Conservation (phyloP, 164 flowering plant genomes). For the Hamamelis virginiana region DNA sequence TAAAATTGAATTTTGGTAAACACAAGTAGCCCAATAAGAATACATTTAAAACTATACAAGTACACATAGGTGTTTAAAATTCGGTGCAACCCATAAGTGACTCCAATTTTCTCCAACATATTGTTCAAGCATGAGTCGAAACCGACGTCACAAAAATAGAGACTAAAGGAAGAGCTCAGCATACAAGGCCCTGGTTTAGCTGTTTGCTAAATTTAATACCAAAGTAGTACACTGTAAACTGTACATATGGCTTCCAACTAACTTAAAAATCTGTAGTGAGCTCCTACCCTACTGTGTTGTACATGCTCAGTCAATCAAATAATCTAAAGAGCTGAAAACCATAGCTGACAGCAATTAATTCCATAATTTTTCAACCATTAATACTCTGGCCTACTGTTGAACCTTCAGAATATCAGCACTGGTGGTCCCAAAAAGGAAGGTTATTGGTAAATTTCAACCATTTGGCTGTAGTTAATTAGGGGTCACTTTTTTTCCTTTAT, state of each 20-base stretch:
- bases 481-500: not conserved
- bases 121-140: too few species aligned
- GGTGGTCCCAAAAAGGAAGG: conserved; percentile 7
- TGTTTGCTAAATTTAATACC: not conserved
- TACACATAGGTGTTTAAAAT: too few species aligned
- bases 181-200: not conserved
- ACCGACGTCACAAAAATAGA: too few species aligned
- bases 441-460: not conserved
- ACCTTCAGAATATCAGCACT: not conserved
- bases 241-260: not conserved
- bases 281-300: not conserved
- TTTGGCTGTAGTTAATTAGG: not conserved
- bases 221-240: not conserved
- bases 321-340: not conserved
- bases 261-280: not conserved
- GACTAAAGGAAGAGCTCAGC: too few species aligned
- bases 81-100: too few species aligned
- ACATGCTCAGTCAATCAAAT: not conserved
- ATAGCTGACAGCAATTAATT: conserved; percentile 1
- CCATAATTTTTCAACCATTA: not conserved
- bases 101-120: too few species aligned
- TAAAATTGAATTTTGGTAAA: too few species aligned
- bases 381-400: conserved; percentile 2
- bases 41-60: too few species aligned
- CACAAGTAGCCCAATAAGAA: too few species aligned